These are phyloP conservation scores for Debaryomycetaceae sp. DNA, from an alignment of 1,139 yeast species.

Conservation along the genomic window DNA sequence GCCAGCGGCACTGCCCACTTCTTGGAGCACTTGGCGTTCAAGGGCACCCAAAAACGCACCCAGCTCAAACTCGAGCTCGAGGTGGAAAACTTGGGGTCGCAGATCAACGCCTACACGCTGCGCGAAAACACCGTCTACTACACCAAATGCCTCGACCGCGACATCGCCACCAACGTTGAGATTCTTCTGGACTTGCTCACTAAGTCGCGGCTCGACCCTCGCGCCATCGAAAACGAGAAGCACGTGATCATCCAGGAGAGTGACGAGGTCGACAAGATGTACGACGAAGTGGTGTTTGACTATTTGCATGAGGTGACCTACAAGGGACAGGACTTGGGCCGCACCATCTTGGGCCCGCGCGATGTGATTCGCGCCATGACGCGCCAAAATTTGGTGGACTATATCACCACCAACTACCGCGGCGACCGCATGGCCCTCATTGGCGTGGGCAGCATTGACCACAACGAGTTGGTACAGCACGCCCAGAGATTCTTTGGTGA, in stretches of 20 bases:
- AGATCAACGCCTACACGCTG: constrained; percentile 93
- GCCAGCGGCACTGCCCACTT: constrained; percentile 96
- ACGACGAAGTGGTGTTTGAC: constrained; percentile 96
- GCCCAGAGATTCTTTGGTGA: constrained; percentile 78
- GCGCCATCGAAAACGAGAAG: constrained; percentile 91
- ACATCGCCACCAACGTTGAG: constrained; percentile 82
- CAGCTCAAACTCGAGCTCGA: constrained; percentile 85
- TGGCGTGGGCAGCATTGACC: constrained; percentile 93
- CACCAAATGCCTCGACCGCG: constrained; percentile 79
- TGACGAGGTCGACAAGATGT: constrained; percentile 97
- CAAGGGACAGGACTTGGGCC: constrained; percentile 87
- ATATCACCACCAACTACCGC: constrained; percentile 81
- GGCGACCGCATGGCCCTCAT: constrained; percentile 98
- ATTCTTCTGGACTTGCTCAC: constrained; percentile 87
- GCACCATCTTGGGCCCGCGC: constrained; percentile 96
- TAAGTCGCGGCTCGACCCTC: constrained; percentile 71
- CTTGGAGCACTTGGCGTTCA: constrained; percentile 91
- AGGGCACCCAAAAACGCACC: constrained; percentile 82
- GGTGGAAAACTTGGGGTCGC: constrained; percentile 95
- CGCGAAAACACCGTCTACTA: constrained; percentile 96
- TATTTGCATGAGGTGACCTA: constrained; percentile 91
- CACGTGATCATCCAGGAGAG: constrained; percentile 94
- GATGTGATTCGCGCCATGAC: constrained; percentile 80
- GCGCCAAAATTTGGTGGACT: constrained; percentile 69
- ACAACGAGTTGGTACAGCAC: constrained; percentile 69